Evolutionary conservation across 2,329 filamentous ascomycete genomes (phyloP), one percentile per base, ranked within the genome.

Genomic region (Alternaria infectoria): DNA sequence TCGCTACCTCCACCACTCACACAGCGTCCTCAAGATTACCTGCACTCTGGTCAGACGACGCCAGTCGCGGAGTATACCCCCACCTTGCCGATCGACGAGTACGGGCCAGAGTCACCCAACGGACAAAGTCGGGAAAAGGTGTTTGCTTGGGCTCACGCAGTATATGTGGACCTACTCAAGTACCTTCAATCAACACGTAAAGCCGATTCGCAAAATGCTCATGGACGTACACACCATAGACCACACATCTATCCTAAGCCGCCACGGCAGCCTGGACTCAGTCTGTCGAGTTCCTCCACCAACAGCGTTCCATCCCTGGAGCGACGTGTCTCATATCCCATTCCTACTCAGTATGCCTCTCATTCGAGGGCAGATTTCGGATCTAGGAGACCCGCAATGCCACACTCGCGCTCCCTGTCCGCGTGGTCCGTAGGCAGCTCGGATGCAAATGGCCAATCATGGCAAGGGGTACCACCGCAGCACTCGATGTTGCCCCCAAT

Each of bases 241-340:
- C 87, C 87, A 4, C 85, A 83, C 62, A 88, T 89, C 54, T 90
- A 87, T 60, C 88, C 88, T 0, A 88, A 86, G 69, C 88, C 88
- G 28, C 88, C 88, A 17, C 84, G 85, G 49, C 85, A 88, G 68
- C 86, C 86, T 26, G 82, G 82, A 13, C 81, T 85, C 15, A 84
- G 85, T 67, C 83, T 86, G 58, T 83, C 82, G 21, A 69, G 62
- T 21, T 77, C 80, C 21, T 70, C 76, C 23, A 66, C 36, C 45
- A 54, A 44, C 17, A 59, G 17, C 19, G 64, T 64, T 55, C 81
- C 79, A 65, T 72, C 79, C 1, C 74, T 78, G 4, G 77, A 74
- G 56, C 77, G 81, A 63, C 79, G 78, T 19, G 64, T 73, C 52
- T 69, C 69, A 2, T 70, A 66, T 44, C 69, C 75, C 70, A 75